phyloP scores from a whole-genome alignment of 768 basidiomycete species.

The Tylopilus rubrobrunneus region DNA sequence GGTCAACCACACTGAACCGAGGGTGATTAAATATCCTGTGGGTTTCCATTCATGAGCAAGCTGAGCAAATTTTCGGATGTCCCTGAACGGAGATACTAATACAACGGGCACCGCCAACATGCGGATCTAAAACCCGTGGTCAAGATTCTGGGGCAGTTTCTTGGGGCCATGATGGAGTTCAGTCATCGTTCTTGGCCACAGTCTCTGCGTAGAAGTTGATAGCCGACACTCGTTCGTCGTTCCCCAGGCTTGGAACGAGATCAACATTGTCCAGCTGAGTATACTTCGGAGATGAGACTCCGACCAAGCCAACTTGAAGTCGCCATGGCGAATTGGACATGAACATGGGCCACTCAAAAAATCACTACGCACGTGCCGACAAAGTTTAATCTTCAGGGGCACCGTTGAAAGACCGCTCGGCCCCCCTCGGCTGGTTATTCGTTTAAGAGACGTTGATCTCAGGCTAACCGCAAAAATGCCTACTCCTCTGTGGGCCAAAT shows the following conservation, averaged over 20 bases:
- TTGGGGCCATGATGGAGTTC: neutral
- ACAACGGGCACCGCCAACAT: slow-evolving; percentile 1
- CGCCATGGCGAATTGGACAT: no score
- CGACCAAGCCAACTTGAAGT: neutral
- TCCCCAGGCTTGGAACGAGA: neutral
- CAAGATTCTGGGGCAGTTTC: neutral
- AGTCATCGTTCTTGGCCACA: neutral
- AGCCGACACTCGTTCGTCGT: neutral
- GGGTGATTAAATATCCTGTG: slow-evolving; percentile 8
- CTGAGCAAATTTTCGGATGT: neutral
- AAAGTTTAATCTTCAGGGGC: no score
- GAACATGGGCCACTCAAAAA: no score
- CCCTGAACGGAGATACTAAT: neutral
- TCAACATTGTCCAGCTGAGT: neutral
- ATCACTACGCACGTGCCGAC: no score
- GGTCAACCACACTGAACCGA: neutral
- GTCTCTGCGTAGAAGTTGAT: neutral
- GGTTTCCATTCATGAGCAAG: neutral
- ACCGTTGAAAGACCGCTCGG: no score
- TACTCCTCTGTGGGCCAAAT: no score
- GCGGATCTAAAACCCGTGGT: neutral
- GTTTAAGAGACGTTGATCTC: no score
- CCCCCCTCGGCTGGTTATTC: no score
- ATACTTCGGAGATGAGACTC: neutral
- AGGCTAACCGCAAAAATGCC: no score